Evolutionary conservation across 345 rosid species (phyloP).

Genomic region (Hevea brasiliensis): DNA sequence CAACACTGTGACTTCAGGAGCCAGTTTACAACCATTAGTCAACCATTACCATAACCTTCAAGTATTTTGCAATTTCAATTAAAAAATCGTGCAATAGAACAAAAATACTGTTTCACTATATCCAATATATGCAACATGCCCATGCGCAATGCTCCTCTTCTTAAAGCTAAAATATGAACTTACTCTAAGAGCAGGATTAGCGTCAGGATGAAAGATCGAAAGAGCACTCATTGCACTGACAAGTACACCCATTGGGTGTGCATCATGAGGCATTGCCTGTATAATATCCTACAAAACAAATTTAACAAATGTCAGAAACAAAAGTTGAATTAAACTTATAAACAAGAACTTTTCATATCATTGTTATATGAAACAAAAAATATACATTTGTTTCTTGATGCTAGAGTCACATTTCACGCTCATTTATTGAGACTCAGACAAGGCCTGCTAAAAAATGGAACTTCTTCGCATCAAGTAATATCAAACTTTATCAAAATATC

Average conservation of each 20-base stretch:
- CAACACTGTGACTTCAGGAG: background rate
- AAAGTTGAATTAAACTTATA: background rate
- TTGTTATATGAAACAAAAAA: background rate
- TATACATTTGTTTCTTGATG: background rate
- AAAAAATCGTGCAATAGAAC: background rate
- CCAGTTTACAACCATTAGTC: background rate
- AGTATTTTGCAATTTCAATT: background rate
- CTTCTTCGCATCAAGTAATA: background rate
- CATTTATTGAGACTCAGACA: background rate
- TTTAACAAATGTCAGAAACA: slow-evolving; percentile 6
- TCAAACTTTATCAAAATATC: background rate
- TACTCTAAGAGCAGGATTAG: slow-evolving; percentile 97
- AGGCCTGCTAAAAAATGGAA: background rate
- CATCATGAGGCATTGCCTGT: slow-evolving; percentile 97
- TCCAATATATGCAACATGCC: background rate
- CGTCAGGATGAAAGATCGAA: slow-evolving; percentile 96
- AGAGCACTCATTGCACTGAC: slow-evolving; percentile 98
- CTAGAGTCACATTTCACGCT: background rate
- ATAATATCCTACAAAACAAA: slow-evolving; percentile 72
- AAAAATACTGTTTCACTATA: background rate
- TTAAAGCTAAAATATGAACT: slow-evolving; percentile 25
- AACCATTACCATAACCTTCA: background rate
- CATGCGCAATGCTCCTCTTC: background rate
- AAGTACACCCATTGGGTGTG: slow-evolving; percentile 98
- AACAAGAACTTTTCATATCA: background rate